These are phyloP conservation scores for Silene uniflora DNA, from an alignment of 148 eudicot genomes.

Conservation along the genomic window DNA sequence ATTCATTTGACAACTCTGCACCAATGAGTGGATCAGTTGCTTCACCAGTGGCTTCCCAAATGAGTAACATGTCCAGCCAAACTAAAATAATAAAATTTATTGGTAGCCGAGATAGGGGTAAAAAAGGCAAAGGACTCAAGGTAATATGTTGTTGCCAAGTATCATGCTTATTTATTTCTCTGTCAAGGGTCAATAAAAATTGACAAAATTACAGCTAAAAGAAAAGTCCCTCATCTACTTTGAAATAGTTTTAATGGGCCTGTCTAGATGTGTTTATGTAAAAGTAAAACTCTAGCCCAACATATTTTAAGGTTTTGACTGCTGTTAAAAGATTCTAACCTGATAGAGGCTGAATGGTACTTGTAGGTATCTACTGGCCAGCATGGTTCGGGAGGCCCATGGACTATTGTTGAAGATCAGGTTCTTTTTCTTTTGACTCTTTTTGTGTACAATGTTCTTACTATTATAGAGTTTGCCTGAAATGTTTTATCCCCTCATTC, in stretches of 20 bases:
- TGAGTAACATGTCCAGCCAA: constrained; percentile 83
- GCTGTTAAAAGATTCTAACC: not conserved
- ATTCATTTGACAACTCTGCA: constrained; percentile 49
- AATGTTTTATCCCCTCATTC: constrained; percentile 12
- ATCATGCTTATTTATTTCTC: not conserved
- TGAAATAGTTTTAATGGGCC: not conserved
- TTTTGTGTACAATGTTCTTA: not conserved
- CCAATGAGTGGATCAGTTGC: constrained; percentile 62
- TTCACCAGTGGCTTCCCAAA: constrained; percentile 83
- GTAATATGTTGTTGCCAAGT: constrained; percentile 33
- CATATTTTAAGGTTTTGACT: constrained; percentile 1
- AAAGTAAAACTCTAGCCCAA: not conserved
- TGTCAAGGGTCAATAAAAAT: not conserved
- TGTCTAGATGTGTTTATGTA: not conserved
- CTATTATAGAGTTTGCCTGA: constrained; percentile 20
- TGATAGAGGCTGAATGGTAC: constrained; percentile 26
- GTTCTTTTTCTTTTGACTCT: constrained; percentile 28
- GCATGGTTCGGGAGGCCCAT: constrained; percentile 67
- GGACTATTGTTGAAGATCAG: constrained; percentile 95
- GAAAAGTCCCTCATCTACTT: not conserved
- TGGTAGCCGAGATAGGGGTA: constrained; percentile 68
- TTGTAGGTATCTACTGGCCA: constrained; percentile 60
- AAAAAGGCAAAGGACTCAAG: constrained; percentile 66
- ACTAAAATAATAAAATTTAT: constrained; percentile 71
- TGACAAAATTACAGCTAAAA: not conserved